phyloP scores from a whole-genome alignment of 176 grass and related monocot species.

The barley (Hordeum vulgare) region DNA sequence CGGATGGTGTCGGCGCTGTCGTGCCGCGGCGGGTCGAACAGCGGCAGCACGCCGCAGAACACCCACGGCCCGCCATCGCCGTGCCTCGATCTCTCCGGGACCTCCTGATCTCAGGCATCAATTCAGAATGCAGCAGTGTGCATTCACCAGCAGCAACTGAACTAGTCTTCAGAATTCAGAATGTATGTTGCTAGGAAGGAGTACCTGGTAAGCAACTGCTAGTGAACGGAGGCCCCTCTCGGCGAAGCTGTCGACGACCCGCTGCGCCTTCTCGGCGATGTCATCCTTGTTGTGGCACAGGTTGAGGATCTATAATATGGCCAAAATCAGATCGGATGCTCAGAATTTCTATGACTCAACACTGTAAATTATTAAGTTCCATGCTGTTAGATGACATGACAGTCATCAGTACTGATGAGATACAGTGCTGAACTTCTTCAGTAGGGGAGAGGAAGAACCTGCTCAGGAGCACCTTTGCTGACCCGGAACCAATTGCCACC shows the following conservation, averaged over 20 bases:
- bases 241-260: slow-evolving; percentile 54
- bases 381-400: background rate
- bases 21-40: slow-evolving; percentile 85
- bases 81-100: slow-evolving; percentile 64
- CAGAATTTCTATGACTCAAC: background rate
- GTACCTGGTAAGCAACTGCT: slow-evolving; percentile 76
- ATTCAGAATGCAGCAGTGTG: background rate
- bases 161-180: background rate
- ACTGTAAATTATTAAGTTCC: background rate
- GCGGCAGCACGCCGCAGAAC: slow-evolving; percentile 69
- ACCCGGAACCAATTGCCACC: slow-evolving; percentile 66
- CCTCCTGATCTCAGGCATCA: slow-evolving; percentile 34
- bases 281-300: slow-evolving; percentile 52
- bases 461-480: slow-evolving; percentile 92
- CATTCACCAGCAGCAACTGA: background rate
- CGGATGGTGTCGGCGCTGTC: slow-evolving; percentile 86
- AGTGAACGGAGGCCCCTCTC: slow-evolving; percentile 77
- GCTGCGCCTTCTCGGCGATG: slow-evolving; percentile 40
- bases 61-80: slow-evolving; percentile 67
- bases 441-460: slow-evolving; percentile 28
- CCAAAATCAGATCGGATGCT: background rate
- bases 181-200: background rate
- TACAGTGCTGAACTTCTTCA: background rate
- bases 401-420: background rate
- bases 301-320: slow-evolving; percentile 59